Percentiles rank a stretch among this genome's conserved stretches.
Conservation (phyloP, 805 yeast species). For the Clavispora asparagi region DNA sequence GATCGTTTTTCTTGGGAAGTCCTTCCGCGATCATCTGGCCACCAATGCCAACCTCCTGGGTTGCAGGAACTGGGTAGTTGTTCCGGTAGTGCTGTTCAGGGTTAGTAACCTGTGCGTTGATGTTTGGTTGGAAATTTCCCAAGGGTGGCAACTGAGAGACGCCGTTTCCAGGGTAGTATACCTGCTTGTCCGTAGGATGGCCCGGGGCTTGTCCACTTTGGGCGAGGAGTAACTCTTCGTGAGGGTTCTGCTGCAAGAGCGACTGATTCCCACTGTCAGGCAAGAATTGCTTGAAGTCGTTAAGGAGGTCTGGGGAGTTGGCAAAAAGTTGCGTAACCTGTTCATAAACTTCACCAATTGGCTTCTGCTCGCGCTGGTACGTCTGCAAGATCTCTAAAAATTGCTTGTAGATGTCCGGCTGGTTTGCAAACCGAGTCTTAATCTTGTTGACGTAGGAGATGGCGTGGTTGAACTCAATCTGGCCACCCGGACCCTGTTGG, state of each 20-base stretch:
- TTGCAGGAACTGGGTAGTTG: constrained; percentile 11
- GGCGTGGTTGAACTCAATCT: constrained; percentile 95
- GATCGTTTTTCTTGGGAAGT: constrained; percentile 18
- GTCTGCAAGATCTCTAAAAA: constrained; percentile 94
- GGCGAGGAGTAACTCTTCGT: constrained; percentile 17
- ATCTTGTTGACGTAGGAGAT: constrained; percentile 94
- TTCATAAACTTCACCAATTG: constrained; percentile 90
- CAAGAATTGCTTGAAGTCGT: constrained; percentile 90
- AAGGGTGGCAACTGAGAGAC: constrained; percentile 73
- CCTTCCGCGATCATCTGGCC: constrained; percentile 4
- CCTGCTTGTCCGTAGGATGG: constrained; percentile 10
- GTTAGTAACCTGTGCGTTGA: constrained; percentile 23
- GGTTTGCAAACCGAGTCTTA: constrained; percentile 86
- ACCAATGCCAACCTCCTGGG: constrained; percentile 5
- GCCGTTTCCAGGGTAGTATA: constrained; percentile 12
- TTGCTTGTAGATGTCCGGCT: constrained; percentile 93
- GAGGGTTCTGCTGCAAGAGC: constrained; percentile 20
- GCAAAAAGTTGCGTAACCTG: constrained; percentile 87
- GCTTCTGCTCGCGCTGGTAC: constrained; percentile 92
- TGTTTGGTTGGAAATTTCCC: constrained; percentile 78
- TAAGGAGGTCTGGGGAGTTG: constrained; percentile 89
- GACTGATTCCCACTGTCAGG: constrained; percentile 67
- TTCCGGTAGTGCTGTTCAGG: constrained; percentile 23
- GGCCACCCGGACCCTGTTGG: constrained; percentile 40
- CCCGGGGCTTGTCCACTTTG: constrained; percentile 18